Evolutionary conservation across 2,329 filamentous ascomycete species (phyloP), one percentile per base, ranked within the genome.

Genomic region (Aphanoascus verrucosus): DNA sequence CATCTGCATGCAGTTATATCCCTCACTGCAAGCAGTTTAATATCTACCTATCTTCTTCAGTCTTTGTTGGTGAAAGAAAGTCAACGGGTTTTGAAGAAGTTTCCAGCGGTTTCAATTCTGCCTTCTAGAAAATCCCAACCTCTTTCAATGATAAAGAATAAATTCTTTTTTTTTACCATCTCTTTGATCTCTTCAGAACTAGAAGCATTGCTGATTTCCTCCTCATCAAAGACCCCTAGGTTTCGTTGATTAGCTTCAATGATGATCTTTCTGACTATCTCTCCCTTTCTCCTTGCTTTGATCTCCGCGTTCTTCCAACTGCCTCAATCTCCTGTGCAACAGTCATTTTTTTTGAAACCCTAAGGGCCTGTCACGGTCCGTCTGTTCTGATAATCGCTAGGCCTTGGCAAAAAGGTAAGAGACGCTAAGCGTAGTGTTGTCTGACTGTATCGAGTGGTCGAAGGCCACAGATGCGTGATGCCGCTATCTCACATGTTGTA

Each of bases 121-220:
- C 43, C 43, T 46, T 46, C 43, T 46, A 34, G 43, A 46, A 28
- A 46, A 46, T 8, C 20, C 43, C 43, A 46, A 46, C 43, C 43
- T 31, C 20, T 31, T 46, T 46, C 43, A 46, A 34, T 46, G 43
- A 20, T 31, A 28, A 46, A n/a, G 43, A 46, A 46, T 34, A 46
- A 2, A 28, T 46, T 46, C 31, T 46, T 34, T 46, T 11, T 46
- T 46, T 46, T 46, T 17, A 46, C 43, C 43, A 46, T 46, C 43
- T 31, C 20, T 46, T 46, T 46, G 43, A 46, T 32, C 17, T 46
- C 43, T 46, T 31, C 31, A 31, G 9, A 46, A 46, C 43, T 46
- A 31, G 31, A 46, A 46, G 43, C 43, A 46, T 34, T 46, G 43
- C 43, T 20, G 31, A 46, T 34, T 31, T 46, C 43, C 43, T 46